A percentile compares a stretch with the other conserved stretches of the same genome.
Evolutionary conservation across 192 early-diverging fungal genomes (phyloP).

Genomic region (Coemansia pectinata): DNA sequence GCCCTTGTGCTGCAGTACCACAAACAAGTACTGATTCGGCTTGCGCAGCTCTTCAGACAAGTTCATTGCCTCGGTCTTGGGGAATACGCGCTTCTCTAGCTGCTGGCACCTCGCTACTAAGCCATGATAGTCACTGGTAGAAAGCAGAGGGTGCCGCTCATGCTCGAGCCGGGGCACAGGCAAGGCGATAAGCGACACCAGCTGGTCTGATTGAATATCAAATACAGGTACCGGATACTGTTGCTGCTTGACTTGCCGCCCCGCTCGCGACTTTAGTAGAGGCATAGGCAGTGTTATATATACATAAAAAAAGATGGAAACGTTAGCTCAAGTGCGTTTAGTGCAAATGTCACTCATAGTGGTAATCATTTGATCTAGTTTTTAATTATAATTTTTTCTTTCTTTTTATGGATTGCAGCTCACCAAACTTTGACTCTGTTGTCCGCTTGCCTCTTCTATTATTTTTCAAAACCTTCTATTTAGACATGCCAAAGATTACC

Average conservation of each 20-base stretch:
- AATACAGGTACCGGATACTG: background rate
- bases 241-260: background rate
- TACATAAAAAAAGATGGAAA: background rate
- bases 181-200: background rate
- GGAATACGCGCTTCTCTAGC: constrained; percentile 27
- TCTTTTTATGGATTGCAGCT: background rate
- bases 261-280: background rate
- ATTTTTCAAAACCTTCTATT: background rate
- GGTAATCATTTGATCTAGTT: background rate
- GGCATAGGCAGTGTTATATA: background rate
- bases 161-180: constrained; percentile 10
- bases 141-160: constrained; percentile 4
- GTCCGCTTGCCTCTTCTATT: background rate
- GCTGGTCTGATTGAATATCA: background rate
- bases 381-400: constrained; percentile 2
- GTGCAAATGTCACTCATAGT: background rate
- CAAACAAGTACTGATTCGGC: constrained; percentile 22
- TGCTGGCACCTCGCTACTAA: constrained; percentile 20
- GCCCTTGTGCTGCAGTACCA: background rate
- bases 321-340: background rate
- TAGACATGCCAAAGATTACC: constrained; percentile 55
- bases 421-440: background rate
- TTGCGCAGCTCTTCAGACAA: constrained; percentile 17
- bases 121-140: constrained; percentile 1
- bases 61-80: constrained; percentile 31